A percentile compares a stretch with the other conserved stretches of the same genome.
Conservation (phyloP, 176 grass and related monocot species). For the Olyra latifolia region DNA sequence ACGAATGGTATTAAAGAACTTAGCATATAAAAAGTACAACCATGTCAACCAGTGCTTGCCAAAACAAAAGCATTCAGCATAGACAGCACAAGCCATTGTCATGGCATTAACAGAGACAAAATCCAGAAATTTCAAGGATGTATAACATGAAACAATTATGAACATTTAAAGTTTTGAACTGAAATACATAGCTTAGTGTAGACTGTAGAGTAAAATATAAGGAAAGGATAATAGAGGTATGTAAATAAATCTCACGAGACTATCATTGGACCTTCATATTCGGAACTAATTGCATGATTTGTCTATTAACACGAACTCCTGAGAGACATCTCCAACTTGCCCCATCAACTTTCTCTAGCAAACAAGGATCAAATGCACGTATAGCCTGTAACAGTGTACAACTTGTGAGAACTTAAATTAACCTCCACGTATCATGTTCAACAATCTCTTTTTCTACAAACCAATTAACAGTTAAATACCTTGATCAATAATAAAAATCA, state of each 20-base stretch:
- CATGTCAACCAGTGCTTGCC: background rate
- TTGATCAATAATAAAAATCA: background rate
- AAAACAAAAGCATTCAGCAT: conserved; percentile 17
- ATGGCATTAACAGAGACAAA: background rate
- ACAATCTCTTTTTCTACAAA: background rate
- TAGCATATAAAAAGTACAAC: conserved; percentile 8
- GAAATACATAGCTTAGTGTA: background rate
- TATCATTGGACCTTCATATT: conserved; percentile 63
- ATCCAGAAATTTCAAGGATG: background rate
- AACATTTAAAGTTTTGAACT: conserved; percentile 11
- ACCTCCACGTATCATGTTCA: conserved; percentile 17
- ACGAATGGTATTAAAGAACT: conserved; percentile 2
- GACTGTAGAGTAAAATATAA: conserved; percentile 14
- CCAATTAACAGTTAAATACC: background rate
- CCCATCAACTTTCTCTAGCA: conserved; percentile 48
- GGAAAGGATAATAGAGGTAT: conserved; percentile 2
- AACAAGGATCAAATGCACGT: conserved; percentile 50
- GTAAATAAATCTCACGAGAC: conserved; percentile 15
- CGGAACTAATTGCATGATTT: conserved; percentile 66
- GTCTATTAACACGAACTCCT: conserved; percentile 67
- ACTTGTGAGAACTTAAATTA: conserved; percentile 31
- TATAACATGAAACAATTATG: conserved; percentile 6
- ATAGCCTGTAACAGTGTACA: conserved; percentile 43
- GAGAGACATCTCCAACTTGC: conserved; percentile 74
- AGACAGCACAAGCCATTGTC: conserved; percentile 1